Conservation (phyloP, 1,139 yeast species). For the Saccharomycopsis hybrid region DNA sequence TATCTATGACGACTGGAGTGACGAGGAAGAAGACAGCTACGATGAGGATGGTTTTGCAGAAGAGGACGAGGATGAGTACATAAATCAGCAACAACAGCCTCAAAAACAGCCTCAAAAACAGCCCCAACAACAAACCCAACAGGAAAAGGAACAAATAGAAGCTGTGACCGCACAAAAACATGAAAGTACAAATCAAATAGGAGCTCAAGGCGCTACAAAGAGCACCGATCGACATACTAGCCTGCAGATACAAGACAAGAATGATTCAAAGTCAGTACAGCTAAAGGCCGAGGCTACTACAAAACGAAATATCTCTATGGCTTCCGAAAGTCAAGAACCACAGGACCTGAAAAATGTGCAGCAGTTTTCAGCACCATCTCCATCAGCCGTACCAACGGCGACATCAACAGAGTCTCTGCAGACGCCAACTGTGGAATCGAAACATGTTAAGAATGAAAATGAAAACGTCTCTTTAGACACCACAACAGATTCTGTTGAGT, state of each 20-base stretch:
- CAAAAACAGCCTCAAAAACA: not conserved
- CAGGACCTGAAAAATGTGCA: too few species aligned
- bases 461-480: too few species aligned
- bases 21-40: slow-evolving; percentile 14
- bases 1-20: slow-evolving; percentile 19
- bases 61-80: slow-evolving; percentile 6
- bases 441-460: too few species aligned
- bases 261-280: too few species aligned
- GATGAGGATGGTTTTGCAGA: not conserved
- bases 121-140: not conserved
- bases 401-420: too few species aligned
- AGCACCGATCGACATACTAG: not conserved
- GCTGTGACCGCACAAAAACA: not conserved
- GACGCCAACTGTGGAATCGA: too few species aligned
- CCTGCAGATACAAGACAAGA: too few species aligned
- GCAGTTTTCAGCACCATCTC: too few species aligned
- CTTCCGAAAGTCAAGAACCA: too few species aligned
- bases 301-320: too few species aligned
- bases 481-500: slow-evolving; percentile 8
- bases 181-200: not conserved
- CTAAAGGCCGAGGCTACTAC: too few species aligned
- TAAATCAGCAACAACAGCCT: not conserved
- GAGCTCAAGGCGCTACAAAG: not conserved
- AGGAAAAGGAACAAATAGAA: not conserved
- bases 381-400: too few species aligned